These are phyloP conservation scores for Pichia inconspicua DNA, from an alignment of 1,139 yeast genomes.

Conservation along the genomic window DNA sequence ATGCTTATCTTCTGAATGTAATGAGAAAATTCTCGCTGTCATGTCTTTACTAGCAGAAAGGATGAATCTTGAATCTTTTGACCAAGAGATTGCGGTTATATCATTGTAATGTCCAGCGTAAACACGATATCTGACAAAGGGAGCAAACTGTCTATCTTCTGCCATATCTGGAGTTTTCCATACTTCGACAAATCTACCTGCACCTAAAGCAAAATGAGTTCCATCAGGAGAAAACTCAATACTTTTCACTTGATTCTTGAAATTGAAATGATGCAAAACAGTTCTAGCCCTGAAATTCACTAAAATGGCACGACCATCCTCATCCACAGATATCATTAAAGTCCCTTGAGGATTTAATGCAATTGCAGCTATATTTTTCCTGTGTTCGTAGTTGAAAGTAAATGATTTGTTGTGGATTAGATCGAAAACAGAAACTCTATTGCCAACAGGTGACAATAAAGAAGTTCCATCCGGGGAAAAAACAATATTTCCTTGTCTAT, in stretches of 20 bases:
- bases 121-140: slow-evolving; percentile 82
- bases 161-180: slow-evolving; percentile 85
- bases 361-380: slow-evolving; percentile 71
- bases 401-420: slow-evolving; percentile 75
- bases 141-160: slow-evolving; percentile 84
- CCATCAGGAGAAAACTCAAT: slow-evolving; percentile 89
- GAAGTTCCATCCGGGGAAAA: slow-evolving; percentile 82
- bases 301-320: slow-evolving; percentile 86
- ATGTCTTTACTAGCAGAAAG: slow-evolving; percentile 83
- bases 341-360: slow-evolving; percentile 82
- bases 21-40: slow-evolving; percentile 80
- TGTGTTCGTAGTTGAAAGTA: slow-evolving; percentile 88
- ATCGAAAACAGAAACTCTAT: slow-evolving; percentile 84
- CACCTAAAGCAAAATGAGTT: slow-evolving; percentile 74
- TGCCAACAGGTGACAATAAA: slow-evolving; percentile 88
- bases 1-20: slow-evolving; percentile 62
- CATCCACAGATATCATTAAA: slow-evolving; percentile 76
- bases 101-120: slow-evolving; percentile 92
- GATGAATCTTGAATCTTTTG: slow-evolving; percentile 80
- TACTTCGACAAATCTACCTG: slow-evolving; percentile 76
- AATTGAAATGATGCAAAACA: slow-evolving; percentile 92
- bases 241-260: slow-evolving; percentile 69
- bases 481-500: slow-evolving; percentile 82
- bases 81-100: slow-evolving; percentile 76
- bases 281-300: slow-evolving; percentile 78